phyloP scores from a whole-genome alignment of 202 grass and related monocot species.

The Elaeis oleifera region DNA sequence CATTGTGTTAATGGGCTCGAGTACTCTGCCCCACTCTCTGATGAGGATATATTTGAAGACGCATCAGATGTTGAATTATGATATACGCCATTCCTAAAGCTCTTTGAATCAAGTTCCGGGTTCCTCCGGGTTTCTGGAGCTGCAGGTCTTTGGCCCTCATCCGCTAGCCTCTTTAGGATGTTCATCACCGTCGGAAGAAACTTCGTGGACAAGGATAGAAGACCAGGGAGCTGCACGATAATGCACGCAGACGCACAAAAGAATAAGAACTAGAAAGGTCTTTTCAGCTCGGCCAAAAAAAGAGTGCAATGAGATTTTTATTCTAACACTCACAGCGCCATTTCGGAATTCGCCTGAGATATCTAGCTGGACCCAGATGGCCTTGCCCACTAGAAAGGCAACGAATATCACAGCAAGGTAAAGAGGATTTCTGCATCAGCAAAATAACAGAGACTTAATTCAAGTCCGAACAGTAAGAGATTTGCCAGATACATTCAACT shows the following conservation, averaged over 20 bases:
- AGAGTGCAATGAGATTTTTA: background rate
- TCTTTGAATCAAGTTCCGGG: slow-evolving; percentile 51
- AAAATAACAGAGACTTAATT: slow-evolving; percentile 22
- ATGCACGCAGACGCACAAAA: background rate
- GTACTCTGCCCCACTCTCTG: slow-evolving; percentile 47
- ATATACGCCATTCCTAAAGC: slow-evolving; percentile 46
- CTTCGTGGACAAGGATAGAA: slow-evolving; percentile 82
- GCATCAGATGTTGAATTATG: slow-evolving; percentile 45
- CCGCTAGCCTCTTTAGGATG: slow-evolving; percentile 81
- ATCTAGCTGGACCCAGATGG: slow-evolving; percentile 86
- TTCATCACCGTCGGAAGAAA: slow-evolving; percentile 94
- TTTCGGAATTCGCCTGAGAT: slow-evolving; percentile 68
- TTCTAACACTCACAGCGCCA: slow-evolving; percentile 68
- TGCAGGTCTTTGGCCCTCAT: slow-evolving; percentile 49
- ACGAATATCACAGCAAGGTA: slow-evolving; percentile 77
- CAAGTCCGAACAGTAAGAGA: background rate
- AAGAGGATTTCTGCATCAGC: slow-evolving; percentile 50
- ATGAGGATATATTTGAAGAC: slow-evolving; percentile 58
- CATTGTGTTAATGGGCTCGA: slow-evolving; percentile 50
- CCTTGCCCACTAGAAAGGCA: slow-evolving; percentile 73
- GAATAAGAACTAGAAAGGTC: background rate
- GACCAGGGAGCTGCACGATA: slow-evolving; percentile 50
- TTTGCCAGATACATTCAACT: too few species aligned
- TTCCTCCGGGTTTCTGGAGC: slow-evolving; percentile 43
- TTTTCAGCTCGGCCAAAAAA: background rate